phyloP scores from a whole-genome alignment of 2,329 filamentous ascomycete genomes.

The Diaporthe caulivora region DNA sequence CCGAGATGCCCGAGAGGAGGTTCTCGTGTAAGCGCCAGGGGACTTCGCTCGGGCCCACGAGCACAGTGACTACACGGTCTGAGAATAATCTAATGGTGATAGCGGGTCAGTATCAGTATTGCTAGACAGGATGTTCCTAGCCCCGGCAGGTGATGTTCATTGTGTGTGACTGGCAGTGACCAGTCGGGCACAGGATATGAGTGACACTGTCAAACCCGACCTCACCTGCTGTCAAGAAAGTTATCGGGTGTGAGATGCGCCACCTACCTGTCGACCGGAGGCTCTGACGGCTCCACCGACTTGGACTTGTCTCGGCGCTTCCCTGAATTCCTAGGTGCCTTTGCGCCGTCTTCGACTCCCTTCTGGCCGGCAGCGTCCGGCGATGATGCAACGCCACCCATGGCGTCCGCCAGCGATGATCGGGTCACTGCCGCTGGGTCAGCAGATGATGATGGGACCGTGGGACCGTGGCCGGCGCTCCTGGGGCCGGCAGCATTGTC shows the following conservation, averaged over 20 bases:
- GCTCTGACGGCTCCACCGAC: constrained; percentile 8
- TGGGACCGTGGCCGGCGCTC: background rate
- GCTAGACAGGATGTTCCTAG: background rate
- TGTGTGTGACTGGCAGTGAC: background rate
- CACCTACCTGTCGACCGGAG: constrained; percentile 27
- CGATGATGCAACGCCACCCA: constrained; percentile 9
- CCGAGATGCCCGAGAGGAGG: constrained; percentile 33
- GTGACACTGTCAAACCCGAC: background rate
- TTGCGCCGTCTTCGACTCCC: background rate
- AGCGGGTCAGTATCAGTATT: background rate
- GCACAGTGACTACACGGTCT: constrained; percentile 29
- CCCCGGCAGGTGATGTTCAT: background rate
- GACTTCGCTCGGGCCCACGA: constrained; percentile 29
- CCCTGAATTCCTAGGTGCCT: background rate
- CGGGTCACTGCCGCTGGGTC: constrained; percentile 1
- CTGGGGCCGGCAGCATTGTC: constrained; percentile 3
- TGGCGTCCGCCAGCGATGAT: constrained; percentile 8
- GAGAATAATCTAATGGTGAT: constrained; percentile 28
- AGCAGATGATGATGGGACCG: background rate
- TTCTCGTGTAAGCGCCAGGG: constrained; percentile 35
- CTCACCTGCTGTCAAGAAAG: background rate
- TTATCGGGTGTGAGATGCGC: background rate
- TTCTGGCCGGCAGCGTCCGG: background rate
- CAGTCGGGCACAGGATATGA: background rate
- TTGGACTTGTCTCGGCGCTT: constrained; percentile 1